phyloP scores from a whole-genome alignment of 2,329 filamentous ascomycete genomes.

The Aureobasidium musti region DNA sequence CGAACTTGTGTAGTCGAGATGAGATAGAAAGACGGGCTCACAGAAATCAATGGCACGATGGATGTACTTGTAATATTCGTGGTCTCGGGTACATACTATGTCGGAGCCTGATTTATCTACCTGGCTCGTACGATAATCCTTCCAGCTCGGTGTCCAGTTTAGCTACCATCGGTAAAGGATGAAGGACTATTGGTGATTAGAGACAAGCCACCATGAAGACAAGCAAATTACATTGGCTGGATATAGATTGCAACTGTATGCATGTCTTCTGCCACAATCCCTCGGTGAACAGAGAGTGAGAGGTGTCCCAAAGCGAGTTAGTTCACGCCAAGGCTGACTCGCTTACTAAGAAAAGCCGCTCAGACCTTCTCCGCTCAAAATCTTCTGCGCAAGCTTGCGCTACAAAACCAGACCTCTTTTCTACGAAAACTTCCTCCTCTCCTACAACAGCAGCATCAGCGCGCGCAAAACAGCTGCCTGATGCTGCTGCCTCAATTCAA shows the following conservation, averaged over 20 bases:
- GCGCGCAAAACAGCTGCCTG: slow-evolving; percentile 1
- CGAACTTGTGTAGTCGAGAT: background rate
- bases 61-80: background rate
- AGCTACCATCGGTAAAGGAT: background rate
- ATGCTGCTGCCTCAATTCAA: background rate
- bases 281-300: background rate
- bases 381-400: slow-evolving; percentile 27
- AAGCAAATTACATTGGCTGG: background rate
- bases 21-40: background rate
- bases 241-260: background rate
- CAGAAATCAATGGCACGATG: background rate
- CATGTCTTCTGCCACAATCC: background rate
- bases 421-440: slow-evolving; percentile 2
- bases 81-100: background rate
- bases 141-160: background rate
- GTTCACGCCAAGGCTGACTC: background rate
- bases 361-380: slow-evolving; percentile 21
- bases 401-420: slow-evolving; percentile 26
- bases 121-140: slow-evolving; percentile 18
- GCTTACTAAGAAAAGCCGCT: slow-evolving; percentile 18
- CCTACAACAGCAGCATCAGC: slow-evolving; percentile 16
- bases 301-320: slow-evolving; percentile 9
- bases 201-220: no score
- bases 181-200: no score
- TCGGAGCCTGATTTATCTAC: background rate